A percentile compares a stretch with the other conserved stretches of the same genome.
Evolutionary conservation across 352 stramenopile species (phyloP).

Genomic region (Phytophthora pisi): DNA sequence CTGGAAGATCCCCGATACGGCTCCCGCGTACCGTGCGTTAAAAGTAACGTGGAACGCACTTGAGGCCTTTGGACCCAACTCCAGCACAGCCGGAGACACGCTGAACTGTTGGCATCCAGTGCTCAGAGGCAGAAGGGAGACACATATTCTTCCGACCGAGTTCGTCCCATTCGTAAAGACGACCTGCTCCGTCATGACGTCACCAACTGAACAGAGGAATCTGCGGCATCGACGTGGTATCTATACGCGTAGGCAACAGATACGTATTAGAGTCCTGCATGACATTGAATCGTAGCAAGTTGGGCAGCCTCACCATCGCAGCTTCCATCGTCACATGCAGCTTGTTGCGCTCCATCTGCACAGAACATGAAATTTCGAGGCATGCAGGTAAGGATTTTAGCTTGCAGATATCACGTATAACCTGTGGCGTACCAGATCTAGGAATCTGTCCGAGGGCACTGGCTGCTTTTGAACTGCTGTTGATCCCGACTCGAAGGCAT

Average conservation of each 20-base stretch:
- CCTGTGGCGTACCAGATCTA: conserved; percentile 26
- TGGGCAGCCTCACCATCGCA: conserved; percentile 26
- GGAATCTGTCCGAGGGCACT: conserved; percentile 10
- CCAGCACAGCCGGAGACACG: conserved; percentile 75
- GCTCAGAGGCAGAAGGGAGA: conserved; percentile 81
- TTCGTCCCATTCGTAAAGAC: conserved; percentile 76
- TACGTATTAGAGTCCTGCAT: conserved; percentile 1
- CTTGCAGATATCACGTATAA: neutral
- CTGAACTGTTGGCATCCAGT: conserved; percentile 86
- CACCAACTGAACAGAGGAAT: conserved; percentile 71
- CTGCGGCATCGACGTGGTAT: conserved; percentile 65
- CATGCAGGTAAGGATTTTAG: conserved; percentile 3
- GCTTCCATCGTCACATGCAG: conserved; percentile 33
- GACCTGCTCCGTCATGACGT: conserved; percentile 76
- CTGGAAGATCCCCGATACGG: conserved; percentile 86
- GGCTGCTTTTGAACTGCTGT: conserved; percentile 8
- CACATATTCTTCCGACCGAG: conserved; percentile 67
- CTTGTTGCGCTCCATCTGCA: conserved; percentile 33
- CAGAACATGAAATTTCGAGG: conserved; percentile 7
- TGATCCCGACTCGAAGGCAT: conserved; percentile 11
- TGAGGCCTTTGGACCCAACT: conserved; percentile 63
- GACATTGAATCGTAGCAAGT: neutral
- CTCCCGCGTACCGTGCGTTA: conserved; percentile 54
- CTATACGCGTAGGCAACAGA: conserved; percentile 26
- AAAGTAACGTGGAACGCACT: conserved; percentile 78